Evolutionary conservation across 2,329 filamentous ascomycete genomes (phyloP), one percentile per base, ranked within the genome.

Genomic region (Cytospora piceicola): DNA sequence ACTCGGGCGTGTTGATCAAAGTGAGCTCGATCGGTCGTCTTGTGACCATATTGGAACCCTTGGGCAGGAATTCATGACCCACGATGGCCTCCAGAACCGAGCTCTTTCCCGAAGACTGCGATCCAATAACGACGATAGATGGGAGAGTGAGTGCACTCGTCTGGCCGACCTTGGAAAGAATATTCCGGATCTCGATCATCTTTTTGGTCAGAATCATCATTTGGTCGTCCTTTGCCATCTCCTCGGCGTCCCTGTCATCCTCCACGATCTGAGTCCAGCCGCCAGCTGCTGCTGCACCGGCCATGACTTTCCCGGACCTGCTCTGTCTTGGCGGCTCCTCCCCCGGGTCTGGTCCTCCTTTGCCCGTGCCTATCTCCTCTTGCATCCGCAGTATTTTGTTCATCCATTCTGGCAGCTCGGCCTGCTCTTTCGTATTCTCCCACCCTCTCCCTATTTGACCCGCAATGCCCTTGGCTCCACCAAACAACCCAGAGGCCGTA

Each of bases 201-300:
- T 98, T 98, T 81, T 95, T 94, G 2, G 96, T 99, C 73, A 99
- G 82, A 71, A 97, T 84, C 95, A 99, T 99, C 94, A 99, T 99
- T 78, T 99, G 95, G 75, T 99, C 95, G 73, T 99, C 95, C 72
- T 88, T 88, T 22, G 93, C 92, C 58, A 85, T 83, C 73, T 91
- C 88, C 64, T 90, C 87, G 24, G 80, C 82, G 11, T 83, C 81
- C 63, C 88, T 82, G 5, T 82, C 77, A 69, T 90, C 87, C 42
- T 94, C 87, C 42, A 90, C 87, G 30, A 49, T 82, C 79, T 2
- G 88, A 86, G 65, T 89, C 51, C 63, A 65, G 6, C 90, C 87
- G 36, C 89, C 92, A 39, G 90, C 89, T 32, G 90, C 90, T 67
- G 88, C 92, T 7, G 82, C 87, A n/a, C 85, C 89, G 20, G 84